Evolutionary conservation across 2,329 filamentous ascomycete species (phyloP).

Genomic region (Aureobasidium sp.): DNA sequence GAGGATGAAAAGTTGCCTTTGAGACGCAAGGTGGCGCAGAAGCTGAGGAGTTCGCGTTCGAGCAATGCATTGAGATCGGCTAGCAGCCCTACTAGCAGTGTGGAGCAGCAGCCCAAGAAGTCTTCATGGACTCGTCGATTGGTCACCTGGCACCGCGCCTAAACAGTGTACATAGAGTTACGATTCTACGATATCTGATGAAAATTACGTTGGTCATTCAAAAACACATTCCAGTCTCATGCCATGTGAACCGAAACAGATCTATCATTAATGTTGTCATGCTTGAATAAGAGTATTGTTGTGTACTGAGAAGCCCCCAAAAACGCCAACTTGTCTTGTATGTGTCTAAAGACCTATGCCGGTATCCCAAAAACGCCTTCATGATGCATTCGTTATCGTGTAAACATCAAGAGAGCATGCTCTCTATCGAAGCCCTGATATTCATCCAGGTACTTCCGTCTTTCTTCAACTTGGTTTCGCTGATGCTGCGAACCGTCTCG

Average conservation of each 20-base stretch:
- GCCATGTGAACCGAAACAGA: not conserved
- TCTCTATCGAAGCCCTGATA: conserved; percentile 24
- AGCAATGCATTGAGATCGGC: not conserved
- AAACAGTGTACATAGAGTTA: not conserved
- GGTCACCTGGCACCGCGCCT: not conserved
- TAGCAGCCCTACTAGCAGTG: not conserved
- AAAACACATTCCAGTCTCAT: not conserved
- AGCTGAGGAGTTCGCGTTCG: not conserved
- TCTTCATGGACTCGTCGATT: not conserved
- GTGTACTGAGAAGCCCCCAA: not conserved
- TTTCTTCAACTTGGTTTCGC: conserved; percentile 18
- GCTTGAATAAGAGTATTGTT: not conserved
- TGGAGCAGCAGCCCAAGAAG: not conserved
- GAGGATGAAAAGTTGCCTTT: conserved; percentile 5
- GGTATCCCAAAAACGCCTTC: not conserved
- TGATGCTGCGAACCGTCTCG: conserved; percentile 25
- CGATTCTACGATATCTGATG: not conserved
- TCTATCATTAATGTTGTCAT: not conserved
- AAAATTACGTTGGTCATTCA: not conserved
- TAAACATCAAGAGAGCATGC: conserved; percentile 18
- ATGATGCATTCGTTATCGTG: not conserved
- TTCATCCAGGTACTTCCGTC: conserved; percentile 25
- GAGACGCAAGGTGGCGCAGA: conserved; percentile 2
- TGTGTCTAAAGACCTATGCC: not conserved
- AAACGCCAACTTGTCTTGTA: not conserved